Percentiles rank a stretch among this genome's conserved stretches.
These are phyloP conservation scores for Fusarium sp. DNA, from an alignment of 2,329 filamentous ascomycete genomes.

Conservation along the genomic window DNA sequence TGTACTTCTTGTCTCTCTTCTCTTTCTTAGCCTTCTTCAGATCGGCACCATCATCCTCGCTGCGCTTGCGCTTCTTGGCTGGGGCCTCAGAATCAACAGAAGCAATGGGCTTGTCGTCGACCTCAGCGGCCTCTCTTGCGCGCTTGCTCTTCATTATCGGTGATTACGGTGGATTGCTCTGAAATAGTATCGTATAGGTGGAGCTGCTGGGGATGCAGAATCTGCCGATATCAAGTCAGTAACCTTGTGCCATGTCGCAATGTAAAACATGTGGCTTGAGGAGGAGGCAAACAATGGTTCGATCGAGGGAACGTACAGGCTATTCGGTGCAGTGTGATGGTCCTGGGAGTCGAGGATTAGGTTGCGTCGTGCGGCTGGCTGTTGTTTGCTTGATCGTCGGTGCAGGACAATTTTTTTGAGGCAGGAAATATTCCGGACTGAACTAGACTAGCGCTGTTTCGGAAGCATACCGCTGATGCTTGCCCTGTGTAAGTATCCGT, in stretches of 20 bases:
- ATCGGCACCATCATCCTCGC: slow-evolving; percentile 40
- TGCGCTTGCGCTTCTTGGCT: slow-evolving; percentile 51
- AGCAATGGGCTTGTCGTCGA: slow-evolving; percentile 41
- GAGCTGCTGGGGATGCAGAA: slow-evolving; percentile 9
- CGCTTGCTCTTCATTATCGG: slow-evolving; percentile 51
- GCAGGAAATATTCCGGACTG: slow-evolving; percentile 22
- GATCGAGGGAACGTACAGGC: slow-evolving; percentile 16
- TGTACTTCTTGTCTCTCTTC: slow-evolving; percentile 48
- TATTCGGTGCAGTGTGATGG: background rate
- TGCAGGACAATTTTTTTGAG: slow-evolving; percentile 19
- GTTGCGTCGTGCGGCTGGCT: background rate
- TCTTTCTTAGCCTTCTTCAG: slow-evolving; percentile 48
- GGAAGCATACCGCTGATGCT: slow-evolving; percentile 3
- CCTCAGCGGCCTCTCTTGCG: slow-evolving; percentile 46
- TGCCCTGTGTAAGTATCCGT: background rate
- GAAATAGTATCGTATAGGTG: background rate
- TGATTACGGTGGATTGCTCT: background rate
- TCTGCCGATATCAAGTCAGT: slow-evolving; percentile 19
- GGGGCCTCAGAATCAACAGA: slow-evolving; percentile 36
- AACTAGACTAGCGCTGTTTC: slow-evolving; percentile 12
- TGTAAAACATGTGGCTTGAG: slow-evolving; percentile 17
- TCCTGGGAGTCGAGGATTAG: background rate
- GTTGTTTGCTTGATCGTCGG: slow-evolving; percentile 7
- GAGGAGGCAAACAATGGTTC: slow-evolving; percentile 11
- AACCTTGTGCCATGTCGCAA: slow-evolving; percentile 5